These are phyloP conservation scores for Rhodotorula graminis DNA, from an alignment of 768 basidiomycete genomes.

Conservation along the genomic window DNA sequence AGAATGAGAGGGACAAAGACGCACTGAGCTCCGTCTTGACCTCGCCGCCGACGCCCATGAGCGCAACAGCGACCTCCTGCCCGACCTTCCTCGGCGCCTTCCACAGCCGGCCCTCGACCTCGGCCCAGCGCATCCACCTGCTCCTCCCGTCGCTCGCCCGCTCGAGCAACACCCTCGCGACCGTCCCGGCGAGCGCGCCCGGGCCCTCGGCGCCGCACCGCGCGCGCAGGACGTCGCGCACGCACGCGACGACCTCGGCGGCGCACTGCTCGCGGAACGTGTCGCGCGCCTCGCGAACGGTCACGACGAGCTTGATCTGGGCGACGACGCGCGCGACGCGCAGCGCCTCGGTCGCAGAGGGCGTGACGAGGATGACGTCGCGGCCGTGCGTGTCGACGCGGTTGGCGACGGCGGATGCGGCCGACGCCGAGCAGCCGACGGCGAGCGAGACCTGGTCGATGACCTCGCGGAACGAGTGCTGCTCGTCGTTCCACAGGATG, in stretches of 20 bases:
- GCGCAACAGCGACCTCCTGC: conserved; percentile 42
- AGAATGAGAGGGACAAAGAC: neutral
- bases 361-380: conserved; percentile 20
- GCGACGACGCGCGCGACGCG: conserved; percentile 69
- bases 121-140: conserved; percentile 43
- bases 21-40: conserved; percentile 74
- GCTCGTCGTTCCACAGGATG: conserved; percentile 94
- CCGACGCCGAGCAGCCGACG: conserved; percentile 55
- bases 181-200: conserved; percentile 34
- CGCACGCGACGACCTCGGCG: conserved; percentile 57
- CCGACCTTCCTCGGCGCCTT: conserved; percentile 44
- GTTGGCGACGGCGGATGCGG: conserved; percentile 58
- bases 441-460: conserved; percentile 59
- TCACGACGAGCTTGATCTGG: conserved; percentile 87
- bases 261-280: conserved; percentile 82
- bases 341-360: conserved; percentile 42
- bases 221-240: conserved; percentile 43
- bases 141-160: conserved; percentile 64
- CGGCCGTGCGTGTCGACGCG: conserved; percentile 61
- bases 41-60: conserved; percentile 45
- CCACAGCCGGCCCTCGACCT: conserved; percentile 46
- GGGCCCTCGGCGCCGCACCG: conserved; percentile 41
- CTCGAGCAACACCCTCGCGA: conserved; percentile 75
- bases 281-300: conserved; percentile 77
- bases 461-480: conserved; percentile 86